Conservation (phyloP, 2,329 filamentous ascomycete genomes). For the Shiraia sp. region DNA sequence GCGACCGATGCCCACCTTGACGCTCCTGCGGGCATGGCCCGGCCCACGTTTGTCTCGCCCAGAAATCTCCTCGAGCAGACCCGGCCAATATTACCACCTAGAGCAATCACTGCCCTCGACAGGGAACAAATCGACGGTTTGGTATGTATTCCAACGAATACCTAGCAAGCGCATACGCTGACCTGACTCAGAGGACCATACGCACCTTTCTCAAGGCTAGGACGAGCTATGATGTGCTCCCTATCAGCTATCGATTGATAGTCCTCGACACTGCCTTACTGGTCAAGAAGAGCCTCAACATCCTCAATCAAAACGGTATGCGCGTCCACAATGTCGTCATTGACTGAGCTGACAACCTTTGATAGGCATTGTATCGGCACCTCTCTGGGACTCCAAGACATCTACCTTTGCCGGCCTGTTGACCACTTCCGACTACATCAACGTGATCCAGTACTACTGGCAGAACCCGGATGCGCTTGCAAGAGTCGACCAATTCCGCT, state of each 20-base stretch:
- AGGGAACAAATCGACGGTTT: slow-evolving; percentile 78
- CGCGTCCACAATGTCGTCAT: too few relatives aligned
- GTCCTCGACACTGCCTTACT: slow-evolving; percentile 92
- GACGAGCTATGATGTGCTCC: slow-evolving; percentile 96
- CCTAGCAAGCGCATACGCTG: slow-evolving; percentile 9
- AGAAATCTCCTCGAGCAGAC: slow-evolving; percentile 27
- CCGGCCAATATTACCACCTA: too few relatives aligned
- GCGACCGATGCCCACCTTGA: slow-evolving; percentile 14
- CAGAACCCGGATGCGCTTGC: slow-evolving; percentile 90
- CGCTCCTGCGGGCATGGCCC: slow-evolving; percentile 27
- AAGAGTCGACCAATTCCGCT: slow-evolving; percentile 88
- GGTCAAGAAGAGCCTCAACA: slow-evolving; percentile 95
- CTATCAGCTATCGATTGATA: slow-evolving; percentile 92
- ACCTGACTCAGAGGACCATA: slow-evolving; percentile 67
- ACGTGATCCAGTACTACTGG: slow-evolving; percentile 98
- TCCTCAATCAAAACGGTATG: slow-evolving; percentile 91
- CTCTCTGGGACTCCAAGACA: slow-evolving; percentile 91
- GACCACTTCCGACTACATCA: slow-evolving; percentile 97
- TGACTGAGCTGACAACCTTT: too few relatives aligned
- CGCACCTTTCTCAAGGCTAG: slow-evolving; percentile 95
- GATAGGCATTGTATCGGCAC: slow-evolving; percentile 94
- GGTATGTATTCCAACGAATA: slow-evolving; percentile 48
- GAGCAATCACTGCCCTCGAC: slow-evolving; percentile 65
- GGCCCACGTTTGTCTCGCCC: slow-evolving; percentile 33
- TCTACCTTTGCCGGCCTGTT: slow-evolving; percentile 93